Conservation (phyloP, 2,329 filamentous ascomycete genomes). For the Pseudogymnoascus sp. region DNA sequence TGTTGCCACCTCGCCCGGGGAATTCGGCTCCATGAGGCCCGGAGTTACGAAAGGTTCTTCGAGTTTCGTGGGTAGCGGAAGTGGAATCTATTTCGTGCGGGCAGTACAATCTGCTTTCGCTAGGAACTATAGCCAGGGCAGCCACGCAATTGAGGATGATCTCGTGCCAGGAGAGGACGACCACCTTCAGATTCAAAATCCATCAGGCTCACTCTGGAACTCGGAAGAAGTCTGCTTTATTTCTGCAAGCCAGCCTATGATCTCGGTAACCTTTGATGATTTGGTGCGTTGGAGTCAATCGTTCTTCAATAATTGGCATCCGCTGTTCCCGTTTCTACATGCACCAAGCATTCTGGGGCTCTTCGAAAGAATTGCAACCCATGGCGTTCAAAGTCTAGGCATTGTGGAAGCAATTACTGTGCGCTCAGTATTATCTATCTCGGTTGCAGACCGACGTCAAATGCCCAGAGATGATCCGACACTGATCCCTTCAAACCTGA, state of each 20-base stretch:
- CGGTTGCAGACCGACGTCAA: constrained; percentile 44
- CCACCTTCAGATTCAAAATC: constrained; percentile 31
- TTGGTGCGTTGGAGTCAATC: constrained; percentile 41
- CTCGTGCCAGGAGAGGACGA: constrained; percentile 52
- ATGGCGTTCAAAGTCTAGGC: constrained; percentile 25
- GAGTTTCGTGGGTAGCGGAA: constrained; percentile 48
- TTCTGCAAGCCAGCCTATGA: background rate
- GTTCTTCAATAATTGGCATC: constrained; percentile 52
- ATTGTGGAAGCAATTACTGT: constrained; percentile 35
- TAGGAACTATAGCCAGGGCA: constrained; percentile 18
- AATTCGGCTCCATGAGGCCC: constrained; percentile 45
- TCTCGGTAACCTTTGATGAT: constrained; percentile 36
- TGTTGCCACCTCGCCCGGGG: constrained; percentile 17
- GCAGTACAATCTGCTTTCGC: constrained; percentile 44
- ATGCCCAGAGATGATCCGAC: constrained; percentile 15
- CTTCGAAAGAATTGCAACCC: constrained; percentile 36
- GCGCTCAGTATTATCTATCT: constrained; percentile 44
- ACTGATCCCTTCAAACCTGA: constrained; percentile 34
- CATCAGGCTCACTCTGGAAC: constrained; percentile 29
- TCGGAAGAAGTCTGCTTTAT: constrained; percentile 27
- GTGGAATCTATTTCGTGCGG: constrained; percentile 51
- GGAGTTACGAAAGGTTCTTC: constrained; percentile 37
- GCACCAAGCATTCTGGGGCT: constrained; percentile 41
- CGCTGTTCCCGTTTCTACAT: constrained; percentile 47
- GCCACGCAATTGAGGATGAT: constrained; percentile 29